phyloP scores from a whole-genome alignment of 768 basidiomycete genomes.

The Lactifluus volemus region DNA sequence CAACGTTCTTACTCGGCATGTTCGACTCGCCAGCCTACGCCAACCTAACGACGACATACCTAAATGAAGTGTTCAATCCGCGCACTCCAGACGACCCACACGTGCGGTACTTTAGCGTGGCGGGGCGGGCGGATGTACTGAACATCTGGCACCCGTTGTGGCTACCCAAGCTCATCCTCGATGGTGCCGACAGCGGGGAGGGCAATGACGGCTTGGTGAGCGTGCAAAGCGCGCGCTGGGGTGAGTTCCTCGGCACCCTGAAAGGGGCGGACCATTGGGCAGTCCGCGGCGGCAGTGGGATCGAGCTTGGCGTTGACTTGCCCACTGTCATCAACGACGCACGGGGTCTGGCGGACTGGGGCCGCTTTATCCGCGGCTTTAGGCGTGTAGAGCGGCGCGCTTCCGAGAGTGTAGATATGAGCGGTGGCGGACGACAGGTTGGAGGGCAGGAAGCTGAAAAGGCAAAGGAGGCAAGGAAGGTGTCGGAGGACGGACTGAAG shows the following conservation, averaged over 20 bases:
- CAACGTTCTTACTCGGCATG: conserved; percentile 76
- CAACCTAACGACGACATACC: conserved; percentile 79
- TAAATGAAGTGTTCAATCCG: conserved; percentile 77
- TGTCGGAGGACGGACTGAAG: conserved; percentile 48
- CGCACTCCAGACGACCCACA: conserved; percentile 64
- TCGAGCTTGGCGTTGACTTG: conserved; percentile 55
- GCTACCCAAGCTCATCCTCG: conserved; percentile 91
- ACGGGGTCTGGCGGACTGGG: conserved; percentile 48
- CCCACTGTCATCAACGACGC: conserved; percentile 42
- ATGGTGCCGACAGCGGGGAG: conserved; percentile 67
- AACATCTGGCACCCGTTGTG: conserved; percentile 92
- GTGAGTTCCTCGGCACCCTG: conserved; percentile 85
- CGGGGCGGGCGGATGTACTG: conserved; percentile 59
- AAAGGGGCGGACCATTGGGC: conserved; percentile 97
- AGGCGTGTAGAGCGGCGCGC: conserved; percentile 27
- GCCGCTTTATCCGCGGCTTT: conserved; percentile 44
- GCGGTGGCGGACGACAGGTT: not conserved
- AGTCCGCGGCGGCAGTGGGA: conserved; percentile 78
- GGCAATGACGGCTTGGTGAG: conserved; percentile 93
- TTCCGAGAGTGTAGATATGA: conserved; percentile 15
- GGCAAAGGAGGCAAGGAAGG: conserved; percentile 1
- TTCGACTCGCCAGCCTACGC: conserved; percentile 96
- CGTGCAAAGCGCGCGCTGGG: conserved; percentile 91
- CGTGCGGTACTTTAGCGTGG: conserved; percentile 90
- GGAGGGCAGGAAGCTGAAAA: not conserved